Base-by-base conservation (phyloP, 2,329 filamentous ascomycete genomes). In the Fusarium musae region DNA sequence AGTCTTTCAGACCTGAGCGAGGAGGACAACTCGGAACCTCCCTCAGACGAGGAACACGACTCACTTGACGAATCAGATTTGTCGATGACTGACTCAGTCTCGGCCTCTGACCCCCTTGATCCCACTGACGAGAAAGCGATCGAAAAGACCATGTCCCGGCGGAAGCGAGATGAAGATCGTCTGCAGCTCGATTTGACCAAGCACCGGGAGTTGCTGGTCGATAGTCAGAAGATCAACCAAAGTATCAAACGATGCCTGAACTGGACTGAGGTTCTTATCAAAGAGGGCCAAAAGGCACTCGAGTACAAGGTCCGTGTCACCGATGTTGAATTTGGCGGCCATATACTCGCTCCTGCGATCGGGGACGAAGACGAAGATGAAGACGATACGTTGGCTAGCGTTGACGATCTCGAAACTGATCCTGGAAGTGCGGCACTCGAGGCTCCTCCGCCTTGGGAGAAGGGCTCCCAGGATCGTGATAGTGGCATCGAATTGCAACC, bases 201-300 rank as follows among this genome's bases (percentile, higher is more conserved):
- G 79, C 96, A 99, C 80, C 93, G 95, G 74, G 93, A 97, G 78
- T 86, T 98, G 3, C 88, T 99, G 13, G 86, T 95, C 43, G 95
- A 97, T 80, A 96, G 93, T 75, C 95, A 98, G 79, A 97, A 95
- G 84, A 95, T 98, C 86, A 98, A 98, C 79, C 93, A 97, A 80
- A 97, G 93, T 80, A 88, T 99, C 50, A 97, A 94, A 81, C 89
- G 94, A 53, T 99, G 96, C 81, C 87, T 98, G 39, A 91, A 91
- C 74, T 96, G 94, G 89, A 97, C 95, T 0, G 96, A 99, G 79
- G 92, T 93, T 71, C 87, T 99, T 49, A 97, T 99, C 80, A 92
- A 90, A 54, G 95, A 98, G 76, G 96, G 93, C 10, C 93, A 91
- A 78, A 96, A 94, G 79, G 96, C 96, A 1, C 87, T 99, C 5